Base-by-base conservation (phyloP, 352 stramenopile species). In the Globisporangium ultimum region DNA sequence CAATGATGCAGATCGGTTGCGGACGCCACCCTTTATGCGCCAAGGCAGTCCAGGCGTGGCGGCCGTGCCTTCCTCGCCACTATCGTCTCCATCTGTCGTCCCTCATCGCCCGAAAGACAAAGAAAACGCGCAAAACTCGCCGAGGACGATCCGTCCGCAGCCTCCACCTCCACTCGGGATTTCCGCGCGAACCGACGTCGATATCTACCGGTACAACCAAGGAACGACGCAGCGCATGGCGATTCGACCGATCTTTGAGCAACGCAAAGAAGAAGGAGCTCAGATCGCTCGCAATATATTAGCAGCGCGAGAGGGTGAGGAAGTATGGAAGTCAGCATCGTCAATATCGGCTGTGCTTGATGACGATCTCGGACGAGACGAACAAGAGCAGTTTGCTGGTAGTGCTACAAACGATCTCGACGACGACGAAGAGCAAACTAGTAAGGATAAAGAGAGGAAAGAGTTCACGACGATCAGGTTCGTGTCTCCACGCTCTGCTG, bases 241-340 rank as follows among this genome's bases (percentile, higher is more conserved):
- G 18, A 88, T 93, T n/a, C 73, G 79, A 4, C 84, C 84, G 10
- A 49, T 93, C 40, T 89, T 91, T 24, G 76, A 88, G 63, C 68
- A 88, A 48, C 70, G 76, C 2, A 73, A 70, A 36, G 76, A 76
- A 12, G 70, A 71, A 15, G 73, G 81, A 58, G 67, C 69, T 32
- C 58, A 72, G 15, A 28, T 70, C 13, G 53, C 61, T 0, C 48
- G 68, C 22, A 41, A 66, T 13, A 55, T 77, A 14, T 67, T 84
- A 2, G 48, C 59, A 2, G 66, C 61, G 36, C 66, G 61, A 34
- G 58, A 63, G n/a, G 56, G 67, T 9, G 14, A 57, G 7, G 20
- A 7, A 7, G 17, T n/a, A 22, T 12, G 22, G 5, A n/a, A 57
- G n/a, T 4, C 21, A 22, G 28, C 28, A 36, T 6, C 28, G 28